Conservation (phyloP, 2,329 filamentous ascomycete species). For the Hortaea sp. region DNA sequence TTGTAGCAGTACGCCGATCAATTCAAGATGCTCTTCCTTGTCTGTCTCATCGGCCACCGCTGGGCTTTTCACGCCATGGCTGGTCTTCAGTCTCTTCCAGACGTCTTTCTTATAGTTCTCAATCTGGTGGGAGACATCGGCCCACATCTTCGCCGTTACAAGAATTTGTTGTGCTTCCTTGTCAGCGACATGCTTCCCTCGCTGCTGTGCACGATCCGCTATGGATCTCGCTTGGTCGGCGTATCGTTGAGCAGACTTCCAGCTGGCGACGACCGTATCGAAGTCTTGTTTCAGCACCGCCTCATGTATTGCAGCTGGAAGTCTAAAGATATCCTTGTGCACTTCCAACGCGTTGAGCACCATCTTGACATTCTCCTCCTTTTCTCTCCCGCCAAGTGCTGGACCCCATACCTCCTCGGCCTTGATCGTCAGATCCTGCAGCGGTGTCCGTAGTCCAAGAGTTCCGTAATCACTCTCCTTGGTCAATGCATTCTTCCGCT, state of each 20-base stretch:
- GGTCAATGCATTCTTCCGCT: slow-evolving; percentile 78
- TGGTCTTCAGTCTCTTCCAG: slow-evolving; percentile 59
- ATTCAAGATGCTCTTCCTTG: slow-evolving; percentile 78
- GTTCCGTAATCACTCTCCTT: slow-evolving; percentile 92
- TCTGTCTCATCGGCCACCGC: slow-evolving; percentile 26
- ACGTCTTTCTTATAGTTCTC: slow-evolving; percentile 78
- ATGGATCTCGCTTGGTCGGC: slow-evolving; percentile 67
- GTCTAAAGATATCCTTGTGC: slow-evolving; percentile 72
- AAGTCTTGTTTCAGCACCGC: slow-evolving; percentile 88
- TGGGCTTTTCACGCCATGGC: slow-evolving; percentile 16
- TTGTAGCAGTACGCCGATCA: slow-evolving; percentile 83
- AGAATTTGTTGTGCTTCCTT: slow-evolving; percentile 76
- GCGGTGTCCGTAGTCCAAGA: slow-evolving; percentile 73
- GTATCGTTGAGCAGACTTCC: slow-evolving; percentile 70
- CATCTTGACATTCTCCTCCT: slow-evolving; percentile 75
- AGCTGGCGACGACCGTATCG: slow-evolving; percentile 77
- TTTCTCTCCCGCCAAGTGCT: slow-evolving; percentile 79
- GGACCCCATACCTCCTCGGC: slow-evolving; percentile 97
- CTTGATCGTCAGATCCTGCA: slow-evolving; percentile 84
- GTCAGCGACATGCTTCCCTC: slow-evolving; percentile 54
- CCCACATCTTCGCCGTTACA: slow-evolving; percentile 87
- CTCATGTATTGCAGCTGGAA: slow-evolving; percentile 66
- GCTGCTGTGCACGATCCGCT: slow-evolving; percentile 45
- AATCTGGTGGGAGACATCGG: slow-evolving; percentile 81
- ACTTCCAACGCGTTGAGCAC: slow-evolving; percentile 67